Percentiles rank a stretch among this genome's conserved stretches.
phyloP scores from a whole-genome alignment of 805 yeast species.

The Myxozyma neotropica region DNA sequence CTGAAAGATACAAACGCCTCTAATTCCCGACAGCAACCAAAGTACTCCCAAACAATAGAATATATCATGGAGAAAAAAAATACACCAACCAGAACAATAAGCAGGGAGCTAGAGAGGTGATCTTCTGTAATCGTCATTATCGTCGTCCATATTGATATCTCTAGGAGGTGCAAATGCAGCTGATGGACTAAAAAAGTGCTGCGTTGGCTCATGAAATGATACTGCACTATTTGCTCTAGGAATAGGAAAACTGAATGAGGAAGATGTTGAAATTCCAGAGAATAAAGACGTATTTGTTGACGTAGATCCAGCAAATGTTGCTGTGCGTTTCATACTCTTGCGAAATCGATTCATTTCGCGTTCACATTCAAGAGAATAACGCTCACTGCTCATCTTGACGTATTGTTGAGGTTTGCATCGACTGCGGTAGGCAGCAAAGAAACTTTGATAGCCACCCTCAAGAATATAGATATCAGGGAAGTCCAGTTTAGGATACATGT shows the following conservation, averaged over 20 bases:
- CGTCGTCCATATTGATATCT: constrained; percentile 3
- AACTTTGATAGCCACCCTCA: constrained; percentile 87
- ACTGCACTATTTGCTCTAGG: not conserved
- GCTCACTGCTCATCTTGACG: constrained; percentile 77
- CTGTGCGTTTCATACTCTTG: constrained; percentile 42
- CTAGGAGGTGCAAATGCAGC: constrained; percentile 4
- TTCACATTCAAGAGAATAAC: constrained; percentile 52
- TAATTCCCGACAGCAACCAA: not conserved
- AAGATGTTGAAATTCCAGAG: not conserved
- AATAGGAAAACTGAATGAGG: constrained; percentile 3
- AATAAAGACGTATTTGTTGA: not conserved
- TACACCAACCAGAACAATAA: not conserved
- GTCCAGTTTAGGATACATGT: constrained; percentile 74
- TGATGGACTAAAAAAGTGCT: constrained; percentile 1
- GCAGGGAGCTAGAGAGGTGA: constrained; percentile 8
- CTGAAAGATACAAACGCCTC: not conserved
- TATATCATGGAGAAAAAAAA: not conserved
- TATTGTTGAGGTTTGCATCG: constrained; percentile 78
- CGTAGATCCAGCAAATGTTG: constrained; percentile 10
- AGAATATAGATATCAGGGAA: constrained; percentile 89
- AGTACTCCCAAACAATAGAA: not conserved
- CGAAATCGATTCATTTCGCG: constrained; percentile 58
- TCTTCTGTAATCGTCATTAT: not conserved
- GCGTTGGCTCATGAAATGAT: not conserved
- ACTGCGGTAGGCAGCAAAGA: constrained; percentile 59